Conservation (phyloP, 2,329 filamentous ascomycete species). For the Microcyclospora tardicrescens region DNA sequence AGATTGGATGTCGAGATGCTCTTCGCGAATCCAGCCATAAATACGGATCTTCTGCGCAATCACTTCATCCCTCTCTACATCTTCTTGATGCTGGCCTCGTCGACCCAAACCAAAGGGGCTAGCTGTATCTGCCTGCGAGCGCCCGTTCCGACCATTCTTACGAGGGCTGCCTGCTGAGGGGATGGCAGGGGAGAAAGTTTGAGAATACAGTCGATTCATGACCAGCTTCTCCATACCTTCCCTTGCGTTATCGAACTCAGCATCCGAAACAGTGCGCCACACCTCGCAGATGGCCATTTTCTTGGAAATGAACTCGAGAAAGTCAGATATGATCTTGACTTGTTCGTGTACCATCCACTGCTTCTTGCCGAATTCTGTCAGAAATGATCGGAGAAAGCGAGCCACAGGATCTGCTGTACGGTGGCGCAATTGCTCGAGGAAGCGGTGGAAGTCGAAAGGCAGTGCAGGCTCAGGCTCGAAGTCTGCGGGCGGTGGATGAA, state of each 20-base stretch:
- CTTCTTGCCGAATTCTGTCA: conserved; percentile 88
- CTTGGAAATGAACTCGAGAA: conserved; percentile 89
- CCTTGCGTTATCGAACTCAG: conserved; percentile 93
- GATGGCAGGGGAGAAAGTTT: conserved; percentile 94
- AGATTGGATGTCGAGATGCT: conserved; percentile 82
- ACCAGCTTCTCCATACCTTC: conserved; percentile 99
- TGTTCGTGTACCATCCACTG: conserved; percentile 99
- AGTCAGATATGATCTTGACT: conserved; percentile 96
- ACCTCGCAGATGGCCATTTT: conserved; percentile 98
- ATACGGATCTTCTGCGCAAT: conserved; percentile 93
- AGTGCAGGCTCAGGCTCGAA: conserved; percentile 59
- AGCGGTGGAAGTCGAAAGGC: conserved; percentile 94
- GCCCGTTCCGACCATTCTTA: conserved; percentile 52
- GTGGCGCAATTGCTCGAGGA: conserved; percentile 88
- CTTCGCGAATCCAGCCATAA: conserved; percentile 86
- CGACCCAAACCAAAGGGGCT: conserved; percentile 58
- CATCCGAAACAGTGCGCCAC: conserved; percentile 89
- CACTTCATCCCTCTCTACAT: conserved; percentile 93
- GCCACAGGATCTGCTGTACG: conserved; percentile 97
- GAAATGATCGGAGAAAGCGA: conserved; percentile 85
- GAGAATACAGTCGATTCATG: conserved; percentile 91
- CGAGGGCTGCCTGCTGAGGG: conserved; percentile 61
- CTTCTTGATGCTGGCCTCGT: conserved; percentile 90
- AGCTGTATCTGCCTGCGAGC: conserved; percentile 21
- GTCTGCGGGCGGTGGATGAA: conserved; percentile 42